These are phyloP conservation scores for Fusarium sp. DNA, from an alignment of 2,329 filamentous ascomycete species.

Conservation along the genomic window DNA sequence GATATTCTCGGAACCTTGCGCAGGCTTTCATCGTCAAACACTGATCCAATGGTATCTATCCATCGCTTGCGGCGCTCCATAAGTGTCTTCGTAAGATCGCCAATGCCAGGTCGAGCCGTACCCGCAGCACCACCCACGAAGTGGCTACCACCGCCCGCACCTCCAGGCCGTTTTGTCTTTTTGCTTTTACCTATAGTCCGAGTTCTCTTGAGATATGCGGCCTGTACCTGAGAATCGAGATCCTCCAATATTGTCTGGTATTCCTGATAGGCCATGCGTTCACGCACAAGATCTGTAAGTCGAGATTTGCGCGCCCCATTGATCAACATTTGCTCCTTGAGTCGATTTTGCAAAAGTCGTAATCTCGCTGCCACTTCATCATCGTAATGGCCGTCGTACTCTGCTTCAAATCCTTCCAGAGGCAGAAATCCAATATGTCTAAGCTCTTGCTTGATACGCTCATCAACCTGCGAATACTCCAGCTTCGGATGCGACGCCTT, in stretches of 20 bases:
- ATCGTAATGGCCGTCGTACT: conserved; percentile 91
- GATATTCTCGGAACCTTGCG: conserved; percentile 75
- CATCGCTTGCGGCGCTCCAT: conserved; percentile 93
- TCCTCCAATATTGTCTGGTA: conserved; percentile 98
- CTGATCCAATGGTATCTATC: conserved; percentile 90
- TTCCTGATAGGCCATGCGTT: conserved; percentile 95
- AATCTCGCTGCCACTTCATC: conserved; percentile 94
- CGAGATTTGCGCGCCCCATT: conserved; percentile 93
- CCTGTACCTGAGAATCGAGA: conserved; percentile 93
- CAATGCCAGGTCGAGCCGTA: conserved; percentile 82
- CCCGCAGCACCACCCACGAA: conserved; percentile 69
- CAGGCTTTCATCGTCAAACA: conserved; percentile 87
- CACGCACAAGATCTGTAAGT: conserved; percentile 87
- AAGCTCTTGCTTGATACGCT: conserved; percentile 91
- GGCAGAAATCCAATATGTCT: conserved; percentile 90
- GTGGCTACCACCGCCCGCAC: conserved; percentile 79
- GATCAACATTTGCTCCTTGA: conserved; percentile 85
- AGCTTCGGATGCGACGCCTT: conserved; percentile 80
- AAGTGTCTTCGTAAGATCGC: conserved; percentile 88
- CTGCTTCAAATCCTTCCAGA: conserved; percentile 72
- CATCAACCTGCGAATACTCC: conserved; percentile 88
- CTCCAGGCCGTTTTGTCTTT: conserved; percentile 85
- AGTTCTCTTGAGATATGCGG: conserved; percentile 95
- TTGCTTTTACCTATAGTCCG: conserved; percentile 94
- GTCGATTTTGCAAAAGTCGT: conserved; percentile 83